Evolutionary conservation across 2,329 filamentous ascomycete species (phyloP), one percentile per base, ranked within the genome.

Genomic region (Sporothrix phasma): DNA sequence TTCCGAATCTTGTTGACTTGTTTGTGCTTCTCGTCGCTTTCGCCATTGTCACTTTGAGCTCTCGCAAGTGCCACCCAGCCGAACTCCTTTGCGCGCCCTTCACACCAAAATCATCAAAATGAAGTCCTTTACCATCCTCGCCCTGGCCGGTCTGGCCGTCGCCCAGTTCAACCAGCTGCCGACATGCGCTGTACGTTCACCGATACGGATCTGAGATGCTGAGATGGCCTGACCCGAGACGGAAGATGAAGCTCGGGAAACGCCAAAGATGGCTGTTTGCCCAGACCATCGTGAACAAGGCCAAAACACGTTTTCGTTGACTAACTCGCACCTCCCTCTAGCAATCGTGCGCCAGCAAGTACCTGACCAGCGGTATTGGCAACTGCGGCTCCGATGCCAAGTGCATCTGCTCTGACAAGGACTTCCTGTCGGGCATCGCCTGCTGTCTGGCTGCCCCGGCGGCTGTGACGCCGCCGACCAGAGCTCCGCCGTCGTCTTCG

Each of bases 151-250:
- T 74, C 74, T 85, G 65, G 78, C 81, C 67, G 74, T 76, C 66
- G 81, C 81, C 45, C 82, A 84, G 71, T 70, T 79, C 64, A 68
- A 70, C 34, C 71, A 69, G 45, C 77, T 83, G 58, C 85, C 82
- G 17, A 65, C 67, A 10, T 87, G 80, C 69, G 83, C 84, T 68
- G 84, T 86, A 77, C 71, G 82, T 79, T 19, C 10, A 8, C 11
- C 22, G 17, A 15, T 3, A 11, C 26, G 13, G 29, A 34, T 11
- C 34, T 17, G 17, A 3, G 26, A n/a, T n/a, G n/a, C n/a, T n/a
- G n/a, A n/a, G n/a, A n/a, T n/a, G n/a, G n/a, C n/a, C n/a, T n/a
- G n/a, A n/a, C n/a, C n/a, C n/a, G n/a, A 53, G 26, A 31, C 3
- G 19, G 6, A 19, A 22, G 11, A 10, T 10, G 24, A n/a, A n/a